Percentiles rank a stretch among this genome's conserved stretches.
Evolutionary conservation across 140 eudicot species (phyloP).

Genomic region (Oenanthe javanica): DNA sequence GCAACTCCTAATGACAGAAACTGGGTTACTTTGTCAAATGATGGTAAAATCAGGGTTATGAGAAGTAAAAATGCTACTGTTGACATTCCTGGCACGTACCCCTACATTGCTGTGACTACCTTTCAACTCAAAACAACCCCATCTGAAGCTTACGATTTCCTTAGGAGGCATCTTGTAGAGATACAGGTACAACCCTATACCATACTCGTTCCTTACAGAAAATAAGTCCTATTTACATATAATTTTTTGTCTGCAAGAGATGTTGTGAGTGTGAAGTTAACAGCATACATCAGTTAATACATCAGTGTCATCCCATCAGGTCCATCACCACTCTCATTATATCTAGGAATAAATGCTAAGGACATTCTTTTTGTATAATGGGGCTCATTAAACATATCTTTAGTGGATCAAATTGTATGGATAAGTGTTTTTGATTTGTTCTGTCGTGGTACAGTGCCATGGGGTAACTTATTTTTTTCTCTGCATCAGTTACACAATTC

Average conservation of each 20-base stretch:
- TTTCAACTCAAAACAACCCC: not conserved
- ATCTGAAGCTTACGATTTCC: not conserved
- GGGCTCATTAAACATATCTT: not conserved
- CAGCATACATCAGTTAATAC: not conserved
- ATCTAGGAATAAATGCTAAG: not conserved
- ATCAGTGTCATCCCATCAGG: not conserved
- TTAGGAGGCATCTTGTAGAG: not conserved
- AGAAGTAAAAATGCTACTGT: constrained; percentile 1
- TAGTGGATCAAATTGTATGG: not conserved
- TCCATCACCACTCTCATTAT: not conserved
- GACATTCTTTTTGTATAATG: not conserved
- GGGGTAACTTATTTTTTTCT: not conserved
- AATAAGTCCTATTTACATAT: not conserved
- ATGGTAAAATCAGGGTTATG: not conserved
- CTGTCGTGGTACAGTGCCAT: not conserved
- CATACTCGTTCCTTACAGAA: not conserved
- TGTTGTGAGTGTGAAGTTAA: not conserved
- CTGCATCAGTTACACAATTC: not conserved
- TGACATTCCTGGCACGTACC: not conserved
- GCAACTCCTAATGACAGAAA: not conserved
- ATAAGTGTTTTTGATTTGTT: not conserved
- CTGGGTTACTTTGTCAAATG: not conserved
- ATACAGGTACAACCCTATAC: not conserved
- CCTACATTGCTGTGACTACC: constrained; percentile 6
- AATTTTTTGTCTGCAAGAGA: not conserved